phyloP scores from a whole-genome alignment of 192 early-diverging fungal species.

The Entrophospora sp. region DNA sequence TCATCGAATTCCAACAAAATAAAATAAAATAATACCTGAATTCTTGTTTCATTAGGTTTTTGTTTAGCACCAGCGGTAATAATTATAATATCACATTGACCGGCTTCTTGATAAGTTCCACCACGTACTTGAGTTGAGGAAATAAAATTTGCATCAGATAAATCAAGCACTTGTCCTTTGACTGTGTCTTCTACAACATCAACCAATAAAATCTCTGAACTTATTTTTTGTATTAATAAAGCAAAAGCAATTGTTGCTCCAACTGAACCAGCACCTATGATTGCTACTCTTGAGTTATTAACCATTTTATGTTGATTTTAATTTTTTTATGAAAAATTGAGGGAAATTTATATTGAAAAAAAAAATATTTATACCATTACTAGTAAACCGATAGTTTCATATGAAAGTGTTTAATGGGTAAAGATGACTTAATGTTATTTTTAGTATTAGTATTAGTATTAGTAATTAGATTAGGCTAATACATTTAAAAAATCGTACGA shows the following conservation, averaged over 20 bases:
- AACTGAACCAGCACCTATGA: slow-evolving; percentile 73
- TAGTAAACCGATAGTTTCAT: too few relatives aligned
- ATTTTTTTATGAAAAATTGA: too few relatives aligned
- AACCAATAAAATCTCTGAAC: slow-evolving; percentile 62
- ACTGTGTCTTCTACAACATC: slow-evolving; percentile 61
- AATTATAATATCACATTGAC: slow-evolving; percentile 76
- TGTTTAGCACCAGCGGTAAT: slow-evolving; percentile 81
- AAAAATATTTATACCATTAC: too few relatives aligned
- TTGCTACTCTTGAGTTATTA: slow-evolving; percentile 42
- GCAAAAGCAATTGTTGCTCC: slow-evolving; percentile 68
- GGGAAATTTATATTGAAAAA: too few relatives aligned
- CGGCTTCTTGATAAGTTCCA: slow-evolving; percentile 59
- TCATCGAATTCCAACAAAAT: too few relatives aligned
- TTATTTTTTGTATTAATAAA: slow-evolving; percentile 55
- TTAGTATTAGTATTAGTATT: too few relatives aligned
- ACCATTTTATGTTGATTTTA: neutral
- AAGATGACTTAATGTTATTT: too few relatives aligned
- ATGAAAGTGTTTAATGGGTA: too few relatives aligned
- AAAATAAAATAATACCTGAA: slow-evolving; percentile 28
- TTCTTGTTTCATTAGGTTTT: slow-evolving; percentile 63
- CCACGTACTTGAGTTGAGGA: slow-evolving; percentile 50
- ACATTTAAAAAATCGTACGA: too few relatives aligned
- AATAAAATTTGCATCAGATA: slow-evolving; percentile 70
- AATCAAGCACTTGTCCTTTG: slow-evolving; percentile 72
- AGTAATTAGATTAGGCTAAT: too few relatives aligned